A percentile compares a stretch with the other conserved stretches of the same genome.
These are phyloP conservation scores for Pinus tabuliformis DNA, from an alignment of 75 land plant species.

Conservation along the genomic window DNA sequence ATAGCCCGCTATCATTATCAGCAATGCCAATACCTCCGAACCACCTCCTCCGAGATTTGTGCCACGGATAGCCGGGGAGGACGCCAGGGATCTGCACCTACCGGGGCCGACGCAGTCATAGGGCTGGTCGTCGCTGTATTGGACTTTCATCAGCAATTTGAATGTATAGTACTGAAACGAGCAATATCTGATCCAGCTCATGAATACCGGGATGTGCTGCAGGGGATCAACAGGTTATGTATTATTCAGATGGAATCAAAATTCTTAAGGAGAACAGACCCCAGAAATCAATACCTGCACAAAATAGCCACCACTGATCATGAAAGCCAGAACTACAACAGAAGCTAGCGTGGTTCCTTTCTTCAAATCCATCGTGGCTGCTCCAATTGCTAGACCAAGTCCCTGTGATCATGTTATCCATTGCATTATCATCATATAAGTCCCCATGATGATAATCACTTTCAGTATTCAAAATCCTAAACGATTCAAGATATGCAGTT, in stretches of 20 bases:
- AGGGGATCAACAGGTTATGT: neutral
- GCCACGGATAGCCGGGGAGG: constrained; percentile 13
- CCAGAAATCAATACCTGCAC: constrained; percentile 13
- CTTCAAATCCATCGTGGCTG: constrained; percentile 34
- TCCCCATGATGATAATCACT: too few relatives aligned
- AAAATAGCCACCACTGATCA: constrained; percentile 40
- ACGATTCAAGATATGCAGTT: too few relatives aligned
- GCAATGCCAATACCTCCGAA: constrained; percentile 21
- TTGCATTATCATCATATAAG: too few relatives aligned
- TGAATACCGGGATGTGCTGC: constrained; percentile 27
- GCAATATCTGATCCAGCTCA: constrained; percentile 25
- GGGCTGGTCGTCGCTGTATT: constrained; percentile 4
- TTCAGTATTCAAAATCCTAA: too few relatives aligned
- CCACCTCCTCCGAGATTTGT: constrained; percentile 19
- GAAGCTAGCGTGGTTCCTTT: constrained; percentile 43
- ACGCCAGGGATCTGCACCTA: constrained; percentile 20
- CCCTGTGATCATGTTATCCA: neutral
- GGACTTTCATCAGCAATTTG: constrained; percentile 21
- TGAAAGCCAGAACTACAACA: constrained; percentile 27
- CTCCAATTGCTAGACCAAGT: constrained; percentile 19
- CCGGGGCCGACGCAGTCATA: constrained; percentile 15
- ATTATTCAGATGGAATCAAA: neutral
- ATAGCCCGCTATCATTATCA: constrained; percentile 23
- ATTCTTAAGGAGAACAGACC: too few relatives aligned
- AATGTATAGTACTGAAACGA: constrained; percentile 30